phyloP scores from a whole-genome alignment of 129 eudicot genomes.

The Scalesia atractyloides region DNA sequence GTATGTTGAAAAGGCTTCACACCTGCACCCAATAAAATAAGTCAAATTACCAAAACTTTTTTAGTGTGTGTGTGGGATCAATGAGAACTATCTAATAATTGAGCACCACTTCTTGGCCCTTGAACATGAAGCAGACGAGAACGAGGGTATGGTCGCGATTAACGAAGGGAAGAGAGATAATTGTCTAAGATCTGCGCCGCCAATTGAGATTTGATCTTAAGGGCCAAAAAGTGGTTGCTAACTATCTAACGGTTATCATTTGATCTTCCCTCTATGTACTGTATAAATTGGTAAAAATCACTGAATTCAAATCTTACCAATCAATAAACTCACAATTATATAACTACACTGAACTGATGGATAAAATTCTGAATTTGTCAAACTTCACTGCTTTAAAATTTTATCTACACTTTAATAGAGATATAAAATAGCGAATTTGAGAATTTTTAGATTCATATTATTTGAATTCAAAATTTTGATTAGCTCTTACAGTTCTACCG shows the following conservation, averaged over 20 bases:
- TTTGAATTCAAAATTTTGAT: background rate
- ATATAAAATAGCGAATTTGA: no score
- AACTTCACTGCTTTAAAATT: background rate
- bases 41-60: background rate
- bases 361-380: background rate
- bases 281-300: background rate
- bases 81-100: background rate
- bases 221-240: background rate
- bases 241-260: background rate
- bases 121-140: background rate
- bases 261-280: background rate
- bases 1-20: conserved; percentile 95
- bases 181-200: background rate
- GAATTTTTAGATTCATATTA: no score
- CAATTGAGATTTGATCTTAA: background rate
- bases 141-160: background rate
- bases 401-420: background rate
- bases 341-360: background rate
- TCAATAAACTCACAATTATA: background rate
- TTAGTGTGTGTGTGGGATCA: background rate
- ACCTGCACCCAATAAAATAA: conserved; percentile 48
- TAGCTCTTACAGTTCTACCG: background rate
- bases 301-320: background rate
- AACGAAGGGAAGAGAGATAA: background rate
- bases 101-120: background rate